Percentiles rank a stretch among this genome's conserved stretches.
Conservation (phyloP, 208 protist species). For the Trypanosoma lewisi region DNA sequence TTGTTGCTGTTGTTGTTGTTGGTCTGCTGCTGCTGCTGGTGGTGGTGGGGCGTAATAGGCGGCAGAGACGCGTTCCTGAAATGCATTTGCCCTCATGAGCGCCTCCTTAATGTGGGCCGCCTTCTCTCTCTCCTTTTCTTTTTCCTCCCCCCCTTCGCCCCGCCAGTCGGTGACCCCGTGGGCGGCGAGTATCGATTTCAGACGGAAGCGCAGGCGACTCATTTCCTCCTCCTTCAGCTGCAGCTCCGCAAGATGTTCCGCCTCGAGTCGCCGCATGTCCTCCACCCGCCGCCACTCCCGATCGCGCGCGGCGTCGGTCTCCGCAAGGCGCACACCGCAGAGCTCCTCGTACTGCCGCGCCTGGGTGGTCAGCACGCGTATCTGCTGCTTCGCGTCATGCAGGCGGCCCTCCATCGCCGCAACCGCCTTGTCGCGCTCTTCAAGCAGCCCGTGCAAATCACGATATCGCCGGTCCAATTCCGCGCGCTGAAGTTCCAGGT, state of each 20-base stretch:
- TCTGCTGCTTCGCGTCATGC: constrained; percentile 44
- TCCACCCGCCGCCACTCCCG: constrained; percentile 68
- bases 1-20: no score
- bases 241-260: constrained; percentile 75
- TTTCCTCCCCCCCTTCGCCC: neutral
- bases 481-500: constrained; percentile 61
- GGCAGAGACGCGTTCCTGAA: neutral
- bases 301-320: constrained; percentile 58
- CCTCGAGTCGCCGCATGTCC: constrained; percentile 65
- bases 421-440: constrained; percentile 42
- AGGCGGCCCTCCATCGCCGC: constrained; percentile 25
- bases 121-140: neutral
- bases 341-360: constrained; percentile 76
- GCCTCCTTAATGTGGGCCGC: neutral
- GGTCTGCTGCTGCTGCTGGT: no score
- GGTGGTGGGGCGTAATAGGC: neutral
- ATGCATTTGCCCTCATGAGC: constrained; percentile 1
- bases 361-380: constrained; percentile 47
- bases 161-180: neutral
- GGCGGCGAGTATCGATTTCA: constrained; percentile 27
- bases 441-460: constrained; percentile 33
- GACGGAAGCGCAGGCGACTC: constrained; percentile 58
- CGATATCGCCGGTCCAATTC: constrained; percentile 57
- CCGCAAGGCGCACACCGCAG: constrained; percentile 60
- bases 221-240: constrained; percentile 81